Conservation (phyloP, 352 stramenopile genomes). For the Phytophthora citrophthora region DNA sequence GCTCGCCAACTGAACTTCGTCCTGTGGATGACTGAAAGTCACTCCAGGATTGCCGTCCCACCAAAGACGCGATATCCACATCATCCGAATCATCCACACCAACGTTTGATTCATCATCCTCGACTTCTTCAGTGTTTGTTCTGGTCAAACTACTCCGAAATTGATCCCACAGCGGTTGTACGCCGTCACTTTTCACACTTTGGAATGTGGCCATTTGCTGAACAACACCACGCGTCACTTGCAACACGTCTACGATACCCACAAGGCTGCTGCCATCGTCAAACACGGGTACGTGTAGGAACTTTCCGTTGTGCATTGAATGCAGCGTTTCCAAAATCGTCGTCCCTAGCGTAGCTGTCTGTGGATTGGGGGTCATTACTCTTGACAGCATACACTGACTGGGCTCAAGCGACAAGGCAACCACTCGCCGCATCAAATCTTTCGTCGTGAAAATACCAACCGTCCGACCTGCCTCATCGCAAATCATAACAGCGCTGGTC, state of each 20-base stretch:
- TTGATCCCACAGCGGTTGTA: conserved; percentile 81
- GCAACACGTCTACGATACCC: conserved; percentile 96
- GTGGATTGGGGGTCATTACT: conserved; percentile 96
- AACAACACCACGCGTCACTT: conserved; percentile 90
- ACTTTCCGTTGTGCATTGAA: conserved; percentile 97
- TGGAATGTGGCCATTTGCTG: conserved; percentile 88
- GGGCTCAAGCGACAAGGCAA: conserved; percentile 90
- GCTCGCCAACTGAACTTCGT: conserved; percentile 34
- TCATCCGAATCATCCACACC: conserved; percentile 38
- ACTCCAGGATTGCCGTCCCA: conserved; percentile 51
- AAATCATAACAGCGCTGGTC: conserved; percentile 85
- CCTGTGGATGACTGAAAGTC: conserved; percentile 50
- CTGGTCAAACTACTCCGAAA: conserved; percentile 66
- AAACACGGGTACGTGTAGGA: conserved; percentile 97
- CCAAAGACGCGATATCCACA: conserved; percentile 37
- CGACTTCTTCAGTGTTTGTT: conserved; percentile 45
- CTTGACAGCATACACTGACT: conserved; percentile 78
- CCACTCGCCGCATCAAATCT: conserved; percentile 96
- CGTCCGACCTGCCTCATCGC: conserved; percentile 86
- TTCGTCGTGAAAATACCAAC: conserved; percentile 98
- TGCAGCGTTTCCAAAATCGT: conserved; percentile 97
- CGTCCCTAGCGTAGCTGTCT: conserved; percentile 92
- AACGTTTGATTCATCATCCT: conserved; percentile 44
- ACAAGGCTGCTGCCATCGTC: conserved; percentile 90
- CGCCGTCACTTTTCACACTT: conserved; percentile 62